Conservation (phyloP, 257 asterid genomes). For the Thymus quinquecostatus region DNA sequence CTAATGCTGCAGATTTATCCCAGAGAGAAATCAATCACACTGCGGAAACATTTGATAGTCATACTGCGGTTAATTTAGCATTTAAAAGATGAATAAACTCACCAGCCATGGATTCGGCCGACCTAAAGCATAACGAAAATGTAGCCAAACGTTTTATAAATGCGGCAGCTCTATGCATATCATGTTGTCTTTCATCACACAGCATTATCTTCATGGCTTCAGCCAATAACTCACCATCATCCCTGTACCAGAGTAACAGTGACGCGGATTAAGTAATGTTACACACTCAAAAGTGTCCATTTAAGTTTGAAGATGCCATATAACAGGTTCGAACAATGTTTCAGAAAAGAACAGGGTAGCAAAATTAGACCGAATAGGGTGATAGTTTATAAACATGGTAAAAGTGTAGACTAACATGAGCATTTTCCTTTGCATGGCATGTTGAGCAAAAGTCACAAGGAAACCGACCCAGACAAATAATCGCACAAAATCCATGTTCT, state of each 20-base stretch:
- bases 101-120: conserved; percentile 97
- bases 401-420: background rate
- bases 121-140: conserved; percentile 74
- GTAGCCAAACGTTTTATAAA: conserved; percentile 86
- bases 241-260: conserved; percentile 50
- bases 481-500: background rate
- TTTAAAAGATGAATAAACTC: conserved; percentile 21
- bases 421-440: too few relatives aligned
- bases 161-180: conserved; percentile 98
- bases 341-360: background rate
- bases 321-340: background rate
- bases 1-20: conserved; percentile 64
- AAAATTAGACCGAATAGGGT: background rate
- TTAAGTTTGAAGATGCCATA: background rate
- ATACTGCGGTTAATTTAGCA: background rate
- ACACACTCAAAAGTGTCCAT: too few relatives aligned
- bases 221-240: conserved; percentile 80
- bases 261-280: background rate
- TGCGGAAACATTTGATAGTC: background rate
- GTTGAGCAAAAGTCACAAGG: too few relatives aligned
- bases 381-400: background rate
- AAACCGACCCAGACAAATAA: background rate
- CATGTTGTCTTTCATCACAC: conserved; percentile 94
- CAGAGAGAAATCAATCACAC: conserved; percentile 22
- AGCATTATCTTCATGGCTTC: conserved; percentile 93